Conservation (phyloP, 202 grass and related monocot species). For the Panicum hallii region DNA sequence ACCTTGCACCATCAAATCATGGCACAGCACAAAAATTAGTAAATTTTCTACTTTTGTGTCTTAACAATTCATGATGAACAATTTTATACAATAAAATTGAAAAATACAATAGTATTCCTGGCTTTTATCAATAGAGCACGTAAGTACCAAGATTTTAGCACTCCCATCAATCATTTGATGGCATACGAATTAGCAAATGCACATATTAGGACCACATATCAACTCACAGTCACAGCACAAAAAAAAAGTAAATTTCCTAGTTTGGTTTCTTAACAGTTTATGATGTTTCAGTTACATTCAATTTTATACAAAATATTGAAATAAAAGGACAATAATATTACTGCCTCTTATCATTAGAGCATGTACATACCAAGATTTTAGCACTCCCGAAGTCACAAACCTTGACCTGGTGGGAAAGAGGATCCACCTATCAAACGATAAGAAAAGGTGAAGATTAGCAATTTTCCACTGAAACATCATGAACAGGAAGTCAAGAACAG, state of each 20-base stretch:
- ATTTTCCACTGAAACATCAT: background rate
- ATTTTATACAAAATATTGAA: background rate
- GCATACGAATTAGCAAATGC: background rate
- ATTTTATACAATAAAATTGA: too few species aligned
- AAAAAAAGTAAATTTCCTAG: background rate
- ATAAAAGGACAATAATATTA: background rate
- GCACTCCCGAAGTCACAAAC: conserved; percentile 86
- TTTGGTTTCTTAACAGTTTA: background rate
- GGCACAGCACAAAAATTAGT: too few species aligned
- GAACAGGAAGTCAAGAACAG: background rate
- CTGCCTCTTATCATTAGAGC: conserved; percentile 14
- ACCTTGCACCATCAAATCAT: background rate
- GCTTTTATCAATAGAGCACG: too few species aligned
- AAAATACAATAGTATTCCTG: too few species aligned
- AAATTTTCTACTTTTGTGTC: too few species aligned
- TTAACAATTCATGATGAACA: too few species aligned
- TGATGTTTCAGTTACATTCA: background rate
- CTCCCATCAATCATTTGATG: too few species aligned
- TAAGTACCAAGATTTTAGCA: too few species aligned
- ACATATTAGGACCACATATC: background rate
- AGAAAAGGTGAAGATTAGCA: background rate
- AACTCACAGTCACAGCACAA: background rate
- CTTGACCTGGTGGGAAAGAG: conserved; percentile 77
- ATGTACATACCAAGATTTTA: conserved; percentile 68
- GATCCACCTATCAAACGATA: conserved; percentile 63